Conservation (phyloP, 306 rosid species). For the Quercus suber region DNA sequence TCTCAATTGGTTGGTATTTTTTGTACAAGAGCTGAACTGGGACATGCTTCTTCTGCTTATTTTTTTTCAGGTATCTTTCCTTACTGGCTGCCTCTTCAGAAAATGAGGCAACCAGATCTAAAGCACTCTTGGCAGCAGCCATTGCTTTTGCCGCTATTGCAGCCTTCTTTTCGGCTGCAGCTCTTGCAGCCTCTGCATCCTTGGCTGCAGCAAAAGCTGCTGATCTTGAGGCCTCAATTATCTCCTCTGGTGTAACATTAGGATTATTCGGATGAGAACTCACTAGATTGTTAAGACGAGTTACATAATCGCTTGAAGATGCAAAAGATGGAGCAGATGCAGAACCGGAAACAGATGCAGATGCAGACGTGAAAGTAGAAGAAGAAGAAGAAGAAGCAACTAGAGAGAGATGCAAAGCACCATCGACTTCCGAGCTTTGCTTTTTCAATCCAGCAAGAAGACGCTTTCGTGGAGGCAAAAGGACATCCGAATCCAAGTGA, state of each 20-base stretch:
- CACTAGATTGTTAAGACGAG: slow-evolving; percentile 62
- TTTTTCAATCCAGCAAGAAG: slow-evolving; percentile 94
- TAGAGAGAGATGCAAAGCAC: slow-evolving; percentile 44
- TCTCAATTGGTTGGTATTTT: slow-evolving; percentile 75
- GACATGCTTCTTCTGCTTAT: slow-evolving; percentile 83
- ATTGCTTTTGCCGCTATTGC: slow-evolving; percentile 81
- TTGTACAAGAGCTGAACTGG: slow-evolving; percentile 94
- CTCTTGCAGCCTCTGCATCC: slow-evolving; percentile 80
- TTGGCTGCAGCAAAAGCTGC: slow-evolving; percentile 62
- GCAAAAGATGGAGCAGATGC: slow-evolving; percentile 49
- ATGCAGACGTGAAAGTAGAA: slow-evolving; percentile 14
- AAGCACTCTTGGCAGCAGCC: slow-evolving; percentile 83
- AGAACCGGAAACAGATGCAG: slow-evolving; percentile 29
- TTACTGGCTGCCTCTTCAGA: slow-evolving; percentile 54
- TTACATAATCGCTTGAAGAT: slow-evolving; percentile 54
- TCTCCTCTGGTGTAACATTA: slow-evolving; percentile 68
- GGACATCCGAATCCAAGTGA: slow-evolving; percentile 88
- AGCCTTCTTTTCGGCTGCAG: slow-evolving; percentile 78
- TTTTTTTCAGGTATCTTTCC: slow-evolving; percentile 67
- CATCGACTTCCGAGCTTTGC: slow-evolving; percentile 63
- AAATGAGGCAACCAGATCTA: slow-evolving; percentile 83
- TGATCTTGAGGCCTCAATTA: slow-evolving; percentile 60
- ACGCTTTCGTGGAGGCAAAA: slow-evolving; percentile 94
- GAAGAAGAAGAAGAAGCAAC: slow-evolving; percentile 52
- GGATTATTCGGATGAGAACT: slow-evolving; percentile 54